A percentile compares a stretch with the other conserved stretches of the same genome.
Conservation (phyloP, 768 basidiomycete genomes). For the Hypholoma fasciculare region DNA sequence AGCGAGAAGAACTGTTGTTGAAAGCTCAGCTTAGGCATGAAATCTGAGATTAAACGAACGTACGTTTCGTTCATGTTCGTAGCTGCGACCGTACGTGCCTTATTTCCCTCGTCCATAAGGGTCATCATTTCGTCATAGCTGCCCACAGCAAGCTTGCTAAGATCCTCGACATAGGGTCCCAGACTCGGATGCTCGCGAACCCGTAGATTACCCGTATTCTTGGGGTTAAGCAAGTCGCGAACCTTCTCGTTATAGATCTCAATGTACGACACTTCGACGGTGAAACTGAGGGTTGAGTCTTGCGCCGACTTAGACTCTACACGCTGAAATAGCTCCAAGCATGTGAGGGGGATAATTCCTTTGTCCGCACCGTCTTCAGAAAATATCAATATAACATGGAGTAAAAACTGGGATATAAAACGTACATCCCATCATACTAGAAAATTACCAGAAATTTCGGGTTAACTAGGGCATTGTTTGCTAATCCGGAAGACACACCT, state of each 20-base stretch:
- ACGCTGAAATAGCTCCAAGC: constrained; percentile 87
- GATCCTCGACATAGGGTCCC: constrained; percentile 98
- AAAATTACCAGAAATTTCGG: constrained; percentile 3
- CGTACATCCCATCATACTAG: constrained; percentile 95
- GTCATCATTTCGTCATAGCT: constrained; percentile 98
- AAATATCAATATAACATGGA: neutral
- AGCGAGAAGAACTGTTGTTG: constrained; percentile 83
- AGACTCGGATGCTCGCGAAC: constrained; percentile 96
- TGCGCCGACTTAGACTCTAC: constrained; percentile 61
- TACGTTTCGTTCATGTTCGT: constrained; percentile 99
- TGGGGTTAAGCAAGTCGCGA: constrained; percentile 94
- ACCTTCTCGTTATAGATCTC: constrained; percentile 99
- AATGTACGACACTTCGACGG: constrained; percentile 98
- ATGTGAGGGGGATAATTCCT: constrained; percentile 96
- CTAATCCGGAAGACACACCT: constrained; percentile 49
- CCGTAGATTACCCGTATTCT: constrained; percentile 93
- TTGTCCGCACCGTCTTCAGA: constrained; percentile 86
- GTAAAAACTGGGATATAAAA: constrained; percentile 19
- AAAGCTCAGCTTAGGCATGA: constrained; percentile 8
- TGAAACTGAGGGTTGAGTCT: constrained; percentile 75
- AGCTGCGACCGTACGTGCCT: constrained; percentile 96
- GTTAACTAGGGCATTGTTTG: neutral
- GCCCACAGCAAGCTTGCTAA: constrained; percentile 89
- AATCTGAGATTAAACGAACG: constrained; percentile 23
- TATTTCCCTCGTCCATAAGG: constrained; percentile 99